Conservation (phyloP, 495 filamentous ascomycete species). For the Aspergillus nanangensis region DNA sequence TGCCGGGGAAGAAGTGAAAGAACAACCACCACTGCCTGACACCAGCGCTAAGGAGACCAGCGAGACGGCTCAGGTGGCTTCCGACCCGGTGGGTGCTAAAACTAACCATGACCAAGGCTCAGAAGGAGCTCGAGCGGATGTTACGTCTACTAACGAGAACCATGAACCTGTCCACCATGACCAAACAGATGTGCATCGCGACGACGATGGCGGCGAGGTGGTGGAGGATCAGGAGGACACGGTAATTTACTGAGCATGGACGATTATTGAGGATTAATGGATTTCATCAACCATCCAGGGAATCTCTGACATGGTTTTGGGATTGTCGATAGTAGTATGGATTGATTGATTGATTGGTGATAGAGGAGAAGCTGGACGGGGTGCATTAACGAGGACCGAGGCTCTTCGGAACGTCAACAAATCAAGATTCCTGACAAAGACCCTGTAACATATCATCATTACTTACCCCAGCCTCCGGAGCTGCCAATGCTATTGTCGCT, state of each 20-base stretch:
- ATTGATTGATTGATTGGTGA: not conserved
- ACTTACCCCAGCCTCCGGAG: not conserved
- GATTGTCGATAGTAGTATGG: not conserved
- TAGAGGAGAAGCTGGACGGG: slow-evolving; percentile 6
- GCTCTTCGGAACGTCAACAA: slow-evolving; percentile 4
- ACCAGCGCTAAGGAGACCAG: slow-evolving; percentile 16
- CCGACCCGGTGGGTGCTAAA: slow-evolving; percentile 26
- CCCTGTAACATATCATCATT: too few species aligned
- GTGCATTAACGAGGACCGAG: slow-evolving; percentile 9
- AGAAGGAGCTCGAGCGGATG: slow-evolving; percentile 15
- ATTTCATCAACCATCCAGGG: not conserved
- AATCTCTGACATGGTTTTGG: not conserved
- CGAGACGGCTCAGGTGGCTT: slow-evolving; percentile 10
- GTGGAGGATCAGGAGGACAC: slow-evolving; percentile 79
- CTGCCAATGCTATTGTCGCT: not conserved
- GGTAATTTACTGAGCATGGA: slow-evolving; percentile 65
- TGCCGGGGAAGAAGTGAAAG: not conserved
- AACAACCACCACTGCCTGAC: slow-evolving; percentile 9
- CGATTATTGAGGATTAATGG: not conserved
- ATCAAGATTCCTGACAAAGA: too few species aligned
- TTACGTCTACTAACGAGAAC: slow-evolving; percentile 11
- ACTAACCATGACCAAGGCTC: slow-evolving; percentile 17
- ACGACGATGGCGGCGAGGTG: slow-evolving; percentile 62
- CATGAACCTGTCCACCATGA: slow-evolving; percentile 13
- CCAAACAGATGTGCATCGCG: slow-evolving; percentile 25